Evolutionary conservation across 2,329 filamentous ascomycete species (phyloP).

Genomic region (Hymenoscyphus fraxineus): DNA sequence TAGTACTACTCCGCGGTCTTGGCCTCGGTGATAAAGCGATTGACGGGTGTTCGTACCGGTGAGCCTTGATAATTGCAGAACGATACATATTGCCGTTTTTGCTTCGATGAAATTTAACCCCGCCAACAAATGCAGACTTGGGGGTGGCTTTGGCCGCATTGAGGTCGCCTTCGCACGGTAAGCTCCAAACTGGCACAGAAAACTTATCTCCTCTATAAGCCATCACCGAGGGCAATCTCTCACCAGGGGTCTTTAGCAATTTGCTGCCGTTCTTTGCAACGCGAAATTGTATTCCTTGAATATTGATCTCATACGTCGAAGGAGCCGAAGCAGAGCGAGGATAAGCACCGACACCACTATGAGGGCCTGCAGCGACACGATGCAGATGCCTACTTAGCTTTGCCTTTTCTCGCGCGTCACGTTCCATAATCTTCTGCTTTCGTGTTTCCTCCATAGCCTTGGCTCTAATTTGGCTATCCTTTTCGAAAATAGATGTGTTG

Average conservation of each 20-base stretch:
- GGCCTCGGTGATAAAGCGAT: slow-evolving; percentile 4
- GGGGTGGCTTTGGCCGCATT: slow-evolving; percentile 66
- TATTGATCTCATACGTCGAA: slow-evolving; percentile 56
- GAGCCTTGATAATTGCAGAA: slow-evolving; percentile 68
- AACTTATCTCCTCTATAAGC: slow-evolving; percentile 14
- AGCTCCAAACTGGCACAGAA: slow-evolving; percentile 24
- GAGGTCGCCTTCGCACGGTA: slow-evolving; percentile 48
- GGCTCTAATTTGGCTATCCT: slow-evolving; percentile 63
- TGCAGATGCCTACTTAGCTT: slow-evolving; percentile 50
- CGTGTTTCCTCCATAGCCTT: slow-evolving; percentile 70
- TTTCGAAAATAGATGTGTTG: slow-evolving; percentile 73
- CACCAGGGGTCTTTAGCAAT: slow-evolving; percentile 70
- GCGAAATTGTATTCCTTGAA: slow-evolving; percentile 70
- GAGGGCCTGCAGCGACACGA: slow-evolving; percentile 32
- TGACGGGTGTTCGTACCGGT: slow-evolving; percentile 57
- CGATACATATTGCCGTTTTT: slow-evolving; percentile 85
- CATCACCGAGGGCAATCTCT: slow-evolving; percentile 26
- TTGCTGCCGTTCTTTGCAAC: slow-evolving; percentile 79
- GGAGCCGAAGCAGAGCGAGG: slow-evolving; percentile 33
- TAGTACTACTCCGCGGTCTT: slow-evolving; percentile 31
- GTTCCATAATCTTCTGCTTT: slow-evolving; percentile 51
- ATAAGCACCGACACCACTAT: slow-evolving; percentile 11
- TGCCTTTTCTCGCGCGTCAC: slow-evolving; percentile 55
- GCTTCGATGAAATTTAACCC: slow-evolving; percentile 79
- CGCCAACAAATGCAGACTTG: slow-evolving; percentile 67